Base-by-base conservation (phyloP, 1,284 basidiomycete genomes). In the Wallemia ichthyophaga region DNA sequence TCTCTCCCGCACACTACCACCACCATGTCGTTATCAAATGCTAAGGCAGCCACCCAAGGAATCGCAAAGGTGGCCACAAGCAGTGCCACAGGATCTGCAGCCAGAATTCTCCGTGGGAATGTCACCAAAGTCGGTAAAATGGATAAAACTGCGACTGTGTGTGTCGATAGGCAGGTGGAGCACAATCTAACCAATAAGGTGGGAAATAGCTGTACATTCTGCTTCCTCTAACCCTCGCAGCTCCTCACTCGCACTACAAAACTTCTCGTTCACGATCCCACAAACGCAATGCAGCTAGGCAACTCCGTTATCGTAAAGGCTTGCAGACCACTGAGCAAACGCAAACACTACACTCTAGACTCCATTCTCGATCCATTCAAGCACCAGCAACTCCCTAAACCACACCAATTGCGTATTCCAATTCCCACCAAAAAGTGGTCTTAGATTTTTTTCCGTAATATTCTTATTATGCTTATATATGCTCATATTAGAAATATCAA, bases 101-200 rank as follows among this genome's bases (percentile, higher is more conserved):
- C 58, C 15, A 31, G 48, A 7, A 21, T 59, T 21, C 25, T 59
- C n/a, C 53, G 59, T 31, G 83, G 83, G 9, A 66, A 78, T 37
- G 83, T 85, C 25, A 80, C 81, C 25, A 84, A 82, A 69, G 79
- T 76, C 21, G 82, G 83, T 15, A 76, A 73, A 64, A 85, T 85
- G 83, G 74, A 78, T 61, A 85, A 85, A 66, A 85, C 83, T 0
- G 83, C 76, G 19, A 85, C 83, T 0, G 82, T 85, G 53, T 79
- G 79, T 1, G 81, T 85, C 19, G 78, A 80, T 25, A 76, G 83
- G 60, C 78, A 73, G 71, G 72, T 80, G 48, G 69, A 76, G 25
- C 82, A 85, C 66, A 75, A 76, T 62, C 65, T 76, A 57, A 84
- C 82, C 7, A 77, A 79, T 64, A 85, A 85, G 74, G 82, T 83